phyloP scores from a whole-genome alignment of 345 rosid genomes.

The Rhodamnia rubescens region DNA sequence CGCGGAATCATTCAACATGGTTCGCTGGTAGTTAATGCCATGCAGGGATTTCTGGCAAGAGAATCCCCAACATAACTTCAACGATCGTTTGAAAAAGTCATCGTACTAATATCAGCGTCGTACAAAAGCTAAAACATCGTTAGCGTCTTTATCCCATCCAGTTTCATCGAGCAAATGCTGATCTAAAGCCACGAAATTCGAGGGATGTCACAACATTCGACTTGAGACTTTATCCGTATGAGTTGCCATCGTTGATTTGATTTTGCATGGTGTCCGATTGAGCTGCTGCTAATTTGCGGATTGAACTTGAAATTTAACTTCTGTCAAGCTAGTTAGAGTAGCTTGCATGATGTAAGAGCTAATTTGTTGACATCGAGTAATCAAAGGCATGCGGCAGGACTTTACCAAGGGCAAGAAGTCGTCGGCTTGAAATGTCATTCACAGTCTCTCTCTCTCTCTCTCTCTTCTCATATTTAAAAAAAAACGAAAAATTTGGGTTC shows the following conservation, averaged over 20 bases:
- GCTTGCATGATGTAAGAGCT: background rate
- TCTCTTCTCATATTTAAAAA: no score
- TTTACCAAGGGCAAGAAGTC: no score
- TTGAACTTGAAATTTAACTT: background rate
- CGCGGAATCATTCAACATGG: background rate
- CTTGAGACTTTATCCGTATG: background rate
- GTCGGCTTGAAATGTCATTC: background rate
- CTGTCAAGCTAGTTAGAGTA: background rate
- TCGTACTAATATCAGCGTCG: accelerated
- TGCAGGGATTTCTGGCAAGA: background rate
- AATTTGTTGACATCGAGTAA: background rate
- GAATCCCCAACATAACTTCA: background rate
- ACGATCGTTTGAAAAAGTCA: background rate
- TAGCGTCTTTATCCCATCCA: background rate
- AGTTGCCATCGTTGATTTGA: background rate
- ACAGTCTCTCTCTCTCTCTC: no score
- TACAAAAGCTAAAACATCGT: background rate
- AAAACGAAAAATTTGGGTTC: no score
- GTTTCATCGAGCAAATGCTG: background rate
- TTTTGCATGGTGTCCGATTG: background rate
- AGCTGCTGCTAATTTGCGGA: background rate
- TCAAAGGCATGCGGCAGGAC: no score
- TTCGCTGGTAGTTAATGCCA: background rate
- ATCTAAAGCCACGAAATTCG: background rate
- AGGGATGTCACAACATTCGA: background rate